Conservation (phyloP, 495 filamentous ascomycete species). For the Collariella sp. region DNA sequence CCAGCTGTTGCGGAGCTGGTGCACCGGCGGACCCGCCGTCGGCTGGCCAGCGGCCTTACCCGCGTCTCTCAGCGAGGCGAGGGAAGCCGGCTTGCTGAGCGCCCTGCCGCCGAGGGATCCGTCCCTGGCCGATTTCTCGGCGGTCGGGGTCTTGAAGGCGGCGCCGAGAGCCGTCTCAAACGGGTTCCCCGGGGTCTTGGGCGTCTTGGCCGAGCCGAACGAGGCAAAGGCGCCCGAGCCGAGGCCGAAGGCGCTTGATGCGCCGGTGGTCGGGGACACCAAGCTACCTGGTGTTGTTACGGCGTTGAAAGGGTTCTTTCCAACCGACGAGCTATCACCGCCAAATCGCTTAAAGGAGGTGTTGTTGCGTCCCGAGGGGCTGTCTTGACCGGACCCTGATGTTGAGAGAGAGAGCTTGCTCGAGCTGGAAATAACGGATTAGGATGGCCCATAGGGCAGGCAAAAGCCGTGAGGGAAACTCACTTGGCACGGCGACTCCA, state of each 20-base stretch:
- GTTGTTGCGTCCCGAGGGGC: slow-evolving; percentile 57
- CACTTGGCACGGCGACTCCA: slow-evolving; percentile 93
- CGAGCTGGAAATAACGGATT: slow-evolving; percentile 43
- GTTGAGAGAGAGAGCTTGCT: slow-evolving; percentile 89
- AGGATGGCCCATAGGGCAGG: background rate
- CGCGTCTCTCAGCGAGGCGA: slow-evolving; percentile 35
- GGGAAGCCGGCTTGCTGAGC: slow-evolving; percentile 32
- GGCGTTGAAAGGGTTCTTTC: slow-evolving; percentile 80
- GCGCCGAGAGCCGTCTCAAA: slow-evolving; percentile 62
- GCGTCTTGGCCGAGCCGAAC: slow-evolving; percentile 80
- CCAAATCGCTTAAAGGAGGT: slow-evolving; percentile 62
- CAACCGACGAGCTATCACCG: slow-evolving; percentile 67
- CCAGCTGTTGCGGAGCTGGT: slow-evolving; percentile 78
- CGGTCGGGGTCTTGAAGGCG: slow-evolving; percentile 53
- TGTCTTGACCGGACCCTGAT: slow-evolving; percentile 50
- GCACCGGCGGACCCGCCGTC: slow-evolving; percentile 25
- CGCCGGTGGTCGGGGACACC: slow-evolving; percentile 78
- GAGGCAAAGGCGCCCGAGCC: slow-evolving; percentile 94
- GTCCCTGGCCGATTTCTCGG: slow-evolving; percentile 48
- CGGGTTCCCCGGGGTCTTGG: slow-evolving; percentile 76
- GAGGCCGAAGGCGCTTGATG: slow-evolving; percentile 86
- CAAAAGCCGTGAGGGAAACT: slow-evolving; percentile 28
- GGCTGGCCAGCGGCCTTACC: slow-evolving; percentile 22
- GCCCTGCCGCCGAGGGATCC: slow-evolving; percentile 38
- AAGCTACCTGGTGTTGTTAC: slow-evolving; percentile 66